phyloP scores from a whole-genome alignment of 2,329 filamentous ascomycete genomes.

The Hypoxylon sp. region DNA sequence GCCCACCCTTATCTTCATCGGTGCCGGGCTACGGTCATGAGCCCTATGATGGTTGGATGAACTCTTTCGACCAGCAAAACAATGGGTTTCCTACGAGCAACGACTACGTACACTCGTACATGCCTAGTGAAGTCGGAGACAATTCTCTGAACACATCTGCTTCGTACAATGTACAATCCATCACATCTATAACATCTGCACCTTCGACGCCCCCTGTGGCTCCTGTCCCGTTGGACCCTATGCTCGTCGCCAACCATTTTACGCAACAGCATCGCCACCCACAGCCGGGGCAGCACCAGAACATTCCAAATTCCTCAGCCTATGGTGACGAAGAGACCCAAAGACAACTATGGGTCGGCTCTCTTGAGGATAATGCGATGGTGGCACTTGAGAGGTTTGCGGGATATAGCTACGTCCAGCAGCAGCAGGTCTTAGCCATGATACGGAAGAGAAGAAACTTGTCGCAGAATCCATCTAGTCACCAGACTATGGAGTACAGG shows the following conservation, averaged over 20 bases:
- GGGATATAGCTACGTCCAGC: slow-evolving; percentile 45
- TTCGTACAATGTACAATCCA: slow-evolving; percentile 41
- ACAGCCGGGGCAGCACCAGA: slow-evolving; percentile 33
- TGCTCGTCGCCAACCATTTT: slow-evolving; percentile 28
- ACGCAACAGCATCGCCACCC: slow-evolving; percentile 33
- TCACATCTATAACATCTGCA: slow-evolving; percentile 44
- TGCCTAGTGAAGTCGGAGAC: slow-evolving; percentile 32
- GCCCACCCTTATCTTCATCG: slow-evolving; percentile 44
- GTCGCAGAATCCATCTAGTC: slow-evolving; percentile 32
- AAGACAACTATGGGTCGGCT: slow-evolving; percentile 38
- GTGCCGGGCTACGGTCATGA: slow-evolving; percentile 42
- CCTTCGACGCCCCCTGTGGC: slow-evolving; percentile 36
- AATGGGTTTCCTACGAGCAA: slow-evolving; percentile 38
- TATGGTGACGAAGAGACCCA: slow-evolving; percentile 41
- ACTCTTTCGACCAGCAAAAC: slow-evolving; percentile 40
- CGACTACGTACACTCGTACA: slow-evolving; percentile 38
- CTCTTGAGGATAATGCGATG: slow-evolving; percentile 45
- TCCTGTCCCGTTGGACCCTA: slow-evolving; percentile 39
- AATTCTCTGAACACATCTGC: slow-evolving; percentile 34
- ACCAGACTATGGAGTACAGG: slow-evolving; percentile 40
- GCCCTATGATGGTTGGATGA: slow-evolving; percentile 44
- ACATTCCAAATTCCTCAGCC: slow-evolving; percentile 27
- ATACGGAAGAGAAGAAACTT: slow-evolving; percentile 45
- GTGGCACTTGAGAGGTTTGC: slow-evolving; percentile 48
- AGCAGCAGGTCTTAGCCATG: slow-evolving; percentile 47